Evolutionary conservation across 257 asterid species (phyloP).

Genomic region (Cynanchum wilfordii): DNA sequence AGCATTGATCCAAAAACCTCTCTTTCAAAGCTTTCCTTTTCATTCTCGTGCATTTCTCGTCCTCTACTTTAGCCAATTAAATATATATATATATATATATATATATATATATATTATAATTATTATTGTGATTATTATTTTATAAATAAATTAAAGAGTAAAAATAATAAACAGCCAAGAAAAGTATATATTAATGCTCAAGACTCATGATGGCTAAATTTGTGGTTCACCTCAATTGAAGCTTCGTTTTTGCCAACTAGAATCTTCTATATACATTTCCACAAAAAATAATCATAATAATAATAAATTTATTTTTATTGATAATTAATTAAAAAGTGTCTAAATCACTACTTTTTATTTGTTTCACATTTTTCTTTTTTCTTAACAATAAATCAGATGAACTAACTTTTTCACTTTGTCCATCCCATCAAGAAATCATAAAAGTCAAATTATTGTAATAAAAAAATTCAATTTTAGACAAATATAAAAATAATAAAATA

Average conservation of each 20-base stretch:
- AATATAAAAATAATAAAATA: no score
- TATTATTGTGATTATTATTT: not conserved
- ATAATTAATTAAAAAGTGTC: conserved; percentile 14
- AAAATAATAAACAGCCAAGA: not conserved
- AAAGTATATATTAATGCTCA: not conserved
- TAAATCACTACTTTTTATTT: conserved; percentile 1
- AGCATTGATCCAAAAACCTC: conserved; percentile 1
- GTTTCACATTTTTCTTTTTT: no score
- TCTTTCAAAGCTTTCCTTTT: conserved; percentile 9
- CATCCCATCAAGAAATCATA: conserved; percentile 27
- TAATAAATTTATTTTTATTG: conserved; percentile 9
- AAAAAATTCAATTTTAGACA: conserved; percentile 5
- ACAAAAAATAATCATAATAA: not conserved
- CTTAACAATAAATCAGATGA: not conserved
- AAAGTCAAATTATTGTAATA: conserved; percentile 16
- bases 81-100: no score
- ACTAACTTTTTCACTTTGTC: conserved; percentile 26
- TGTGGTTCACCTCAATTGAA: conserved; percentile 19
- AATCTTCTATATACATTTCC: conserved; percentile 13
- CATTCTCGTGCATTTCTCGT: not conserved
- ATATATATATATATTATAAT: no score
- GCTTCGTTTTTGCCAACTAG: conserved; percentile 11
- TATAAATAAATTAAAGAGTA: not conserved
- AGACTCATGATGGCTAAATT: conserved; percentile 19
- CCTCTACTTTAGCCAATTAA: not conserved